Base-by-base conservation (phyloP, 371 early-diverging fungal genomes). In the Amoeboaphelidium occidentale region DNA sequence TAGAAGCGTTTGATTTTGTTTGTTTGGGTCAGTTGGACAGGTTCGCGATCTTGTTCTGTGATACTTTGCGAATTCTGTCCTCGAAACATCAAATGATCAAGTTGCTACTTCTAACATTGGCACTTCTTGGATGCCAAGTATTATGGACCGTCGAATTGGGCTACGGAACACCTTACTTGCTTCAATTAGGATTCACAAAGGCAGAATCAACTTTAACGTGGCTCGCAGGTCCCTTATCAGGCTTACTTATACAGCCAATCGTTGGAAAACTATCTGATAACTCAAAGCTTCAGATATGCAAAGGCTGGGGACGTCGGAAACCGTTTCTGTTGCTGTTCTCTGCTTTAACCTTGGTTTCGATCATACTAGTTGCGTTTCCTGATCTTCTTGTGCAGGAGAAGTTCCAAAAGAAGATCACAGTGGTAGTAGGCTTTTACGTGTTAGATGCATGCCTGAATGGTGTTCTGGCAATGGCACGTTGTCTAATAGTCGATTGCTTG, bases 211-310 rank as follows among this genome's bases (percentile, higher is more conserved):
- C 89, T 3, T 63, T 91, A 23, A 91, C 91, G 10, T 93, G 94
- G 94, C 72, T 93, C 51, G 89, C 89, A 10, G 94, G 94, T 0
- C 94, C 94, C 12, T 66, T 93, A n/a, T 84, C 87, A 20, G 90
- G 52, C 43, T 64, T 85, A 14, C 53, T 85, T 27, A 80, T 78
- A 66, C 86, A 85, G 52, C 86, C 86, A 3, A 61, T 84, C 17
- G 77, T 51, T 4, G 51, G 51, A 22, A 32, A 10, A 32, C 17
- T 32, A 17, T 32, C 39, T 10, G 39, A 32, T n/a, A n/a, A n/a
- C n/a, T n/a, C 39, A 32, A 17, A 32, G 10, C 6, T 32, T 32
- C 6, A 17, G 39, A 17, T 17, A 32, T 6, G 17, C 17, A 10
- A 10, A 17, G 39, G 6, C 39, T 6, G 10, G 17, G 39, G 39